phyloP scores from a whole-genome alignment of 1,139 yeast species.

The Saccharomycopsis crataegensis region DNA sequence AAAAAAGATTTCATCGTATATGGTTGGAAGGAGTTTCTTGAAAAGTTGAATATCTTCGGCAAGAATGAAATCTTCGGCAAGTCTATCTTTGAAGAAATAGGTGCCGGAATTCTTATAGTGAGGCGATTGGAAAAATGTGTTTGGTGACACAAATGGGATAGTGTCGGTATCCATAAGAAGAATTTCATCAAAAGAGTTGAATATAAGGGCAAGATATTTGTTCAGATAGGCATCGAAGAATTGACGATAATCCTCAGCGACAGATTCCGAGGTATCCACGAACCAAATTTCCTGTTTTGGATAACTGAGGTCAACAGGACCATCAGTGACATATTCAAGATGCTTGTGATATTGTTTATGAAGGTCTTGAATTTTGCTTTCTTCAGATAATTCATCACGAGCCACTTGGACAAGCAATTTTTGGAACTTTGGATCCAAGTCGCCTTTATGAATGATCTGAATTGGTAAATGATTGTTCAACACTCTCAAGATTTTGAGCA shows the following conservation, averaged over 20 bases:
- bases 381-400: slow-evolving; percentile 18
- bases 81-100: slow-evolving; percentile 42
- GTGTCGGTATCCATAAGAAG: slow-evolving; percentile 47
- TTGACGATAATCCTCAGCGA: slow-evolving; percentile 26
- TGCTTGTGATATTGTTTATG: slow-evolving; percentile 32
- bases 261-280: slow-evolving; percentile 33
- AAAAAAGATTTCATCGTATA: slow-evolving; percentile 32
- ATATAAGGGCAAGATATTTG: slow-evolving; percentile 41
- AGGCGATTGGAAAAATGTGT: slow-evolving; percentile 32
- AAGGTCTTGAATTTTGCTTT: slow-evolving; percentile 37
- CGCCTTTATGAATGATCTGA: slow-evolving; percentile 31
- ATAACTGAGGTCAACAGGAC: slow-evolving; percentile 35
- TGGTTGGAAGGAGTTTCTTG: slow-evolving; percentile 33
- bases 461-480: slow-evolving; percentile 34
- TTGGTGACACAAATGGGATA: slow-evolving; percentile 36
- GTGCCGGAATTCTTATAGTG: slow-evolving; percentile 36
- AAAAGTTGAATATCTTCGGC: slow-evolving; percentile 31
- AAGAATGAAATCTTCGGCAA: slow-evolving; percentile 24
- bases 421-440: slow-evolving; percentile 22
- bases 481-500: slow-evolving; percentile 30
- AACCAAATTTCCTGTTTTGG: slow-evolving; percentile 43
- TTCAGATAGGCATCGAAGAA: slow-evolving; percentile 38
- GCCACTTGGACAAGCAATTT: slow-evolving; percentile 26
- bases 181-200: slow-evolving; percentile 42
- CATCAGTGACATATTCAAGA: slow-evolving; percentile 39